Percentiles rank a stretch among this genome's conserved stretches.
Conservation (phyloP, 306 rosid species). For the Cucurbita ficifolia region DNA sequence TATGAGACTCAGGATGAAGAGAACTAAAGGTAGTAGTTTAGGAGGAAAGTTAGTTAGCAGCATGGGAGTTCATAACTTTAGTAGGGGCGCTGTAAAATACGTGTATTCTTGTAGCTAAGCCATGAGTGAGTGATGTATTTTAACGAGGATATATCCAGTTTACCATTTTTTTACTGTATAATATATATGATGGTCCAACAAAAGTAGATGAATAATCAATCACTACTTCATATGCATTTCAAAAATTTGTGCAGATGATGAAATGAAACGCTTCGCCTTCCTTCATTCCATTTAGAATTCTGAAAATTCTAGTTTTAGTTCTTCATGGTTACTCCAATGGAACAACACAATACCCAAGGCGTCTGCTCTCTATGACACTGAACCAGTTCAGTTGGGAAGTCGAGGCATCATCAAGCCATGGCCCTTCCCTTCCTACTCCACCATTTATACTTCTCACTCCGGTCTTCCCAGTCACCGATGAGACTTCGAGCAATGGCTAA, state of each 20-base stretch:
- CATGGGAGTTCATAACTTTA: background rate
- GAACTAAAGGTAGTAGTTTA: background rate
- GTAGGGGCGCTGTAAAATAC: conserved; percentile 1
- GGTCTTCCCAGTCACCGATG: background rate
- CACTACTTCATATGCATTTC: background rate
- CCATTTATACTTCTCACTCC: too few species aligned
- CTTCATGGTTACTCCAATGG: too few species aligned
- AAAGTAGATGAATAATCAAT: background rate
- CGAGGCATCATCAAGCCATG: too few species aligned
- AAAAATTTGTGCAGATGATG: background rate
- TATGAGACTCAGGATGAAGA: background rate
- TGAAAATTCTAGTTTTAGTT: too few species aligned
- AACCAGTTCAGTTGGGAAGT: too few species aligned
- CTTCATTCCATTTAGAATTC: background rate
- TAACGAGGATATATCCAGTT: background rate
- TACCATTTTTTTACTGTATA: conserved; percentile 1
- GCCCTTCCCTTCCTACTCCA: too few species aligned
- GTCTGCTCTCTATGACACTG: too few species aligned
- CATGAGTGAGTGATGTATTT: background rate
- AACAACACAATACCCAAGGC: too few species aligned
- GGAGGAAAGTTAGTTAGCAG: background rate
- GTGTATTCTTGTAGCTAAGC: conserved; percentile 7
- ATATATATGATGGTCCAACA: background rate
- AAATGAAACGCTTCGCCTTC: background rate
- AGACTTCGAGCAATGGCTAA: background rate